These are phyloP conservation scores for Exophiala alcalophila DNA, from an alignment of 2,329 filamentous ascomycete genomes.

Conservation along the genomic window DNA sequence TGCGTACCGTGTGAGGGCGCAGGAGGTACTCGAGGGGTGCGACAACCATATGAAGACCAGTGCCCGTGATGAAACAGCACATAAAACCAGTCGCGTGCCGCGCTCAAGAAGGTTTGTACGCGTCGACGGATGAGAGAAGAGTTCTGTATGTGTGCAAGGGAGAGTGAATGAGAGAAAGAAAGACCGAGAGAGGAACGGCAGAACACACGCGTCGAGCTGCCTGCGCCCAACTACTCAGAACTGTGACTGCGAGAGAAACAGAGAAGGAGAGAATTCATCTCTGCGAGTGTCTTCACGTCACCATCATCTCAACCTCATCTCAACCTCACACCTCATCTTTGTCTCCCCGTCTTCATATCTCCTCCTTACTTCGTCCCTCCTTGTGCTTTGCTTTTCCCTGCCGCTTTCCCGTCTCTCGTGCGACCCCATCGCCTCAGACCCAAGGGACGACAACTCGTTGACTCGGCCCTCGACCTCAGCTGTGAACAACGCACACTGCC, in stretches of 20 bases:
- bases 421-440: too few relatives aligned
- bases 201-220: too few relatives aligned
- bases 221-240: too few relatives aligned
- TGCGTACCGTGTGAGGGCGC: not conserved
- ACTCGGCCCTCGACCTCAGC: not conserved
- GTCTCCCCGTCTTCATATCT: conserved; percentile 5
- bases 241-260: not conserved
- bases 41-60: conserved; percentile 16
- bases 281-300: conserved; percentile 1
- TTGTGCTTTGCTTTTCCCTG: conserved; percentile 6
- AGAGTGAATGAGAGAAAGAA: too few relatives aligned
- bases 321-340: not conserved
- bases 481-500: conserved; percentile 9
- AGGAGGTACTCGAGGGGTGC: conserved; percentile 4
- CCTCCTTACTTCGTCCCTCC: conserved; percentile 11
- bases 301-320: not conserved
- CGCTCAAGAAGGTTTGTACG: conserved; percentile 3
- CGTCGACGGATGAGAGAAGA: too few relatives aligned
- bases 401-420: conserved; percentile 12
- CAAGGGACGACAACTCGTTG: too few relatives aligned
- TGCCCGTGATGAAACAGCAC: conserved; percentile 22
- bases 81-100: conserved; percentile 23
- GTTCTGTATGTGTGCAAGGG: too few relatives aligned
- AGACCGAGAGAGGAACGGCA: too few relatives aligned
- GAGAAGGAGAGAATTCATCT: not conserved